phyloP scores from a whole-genome alignment of 306 rosid species.

The Cucumis melo region DNA sequence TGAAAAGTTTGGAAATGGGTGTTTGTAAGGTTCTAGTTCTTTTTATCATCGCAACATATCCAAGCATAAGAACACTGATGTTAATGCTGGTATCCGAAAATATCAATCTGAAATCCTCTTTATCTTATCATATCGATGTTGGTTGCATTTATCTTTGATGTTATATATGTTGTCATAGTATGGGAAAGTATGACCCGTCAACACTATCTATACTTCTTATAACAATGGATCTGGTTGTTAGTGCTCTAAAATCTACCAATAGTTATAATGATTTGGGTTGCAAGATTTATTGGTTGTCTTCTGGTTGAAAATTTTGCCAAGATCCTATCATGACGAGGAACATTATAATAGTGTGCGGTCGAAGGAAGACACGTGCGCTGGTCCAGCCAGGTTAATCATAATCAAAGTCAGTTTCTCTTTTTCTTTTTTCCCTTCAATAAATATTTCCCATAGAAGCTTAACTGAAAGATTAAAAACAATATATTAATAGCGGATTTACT shows the following conservation, averaged over 20 bases:
- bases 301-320: conserved; percentile 11
- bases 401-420: conserved; percentile 40
- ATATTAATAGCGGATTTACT: conserved; percentile 29
- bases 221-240: not conserved
- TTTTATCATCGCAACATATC: not conserved
- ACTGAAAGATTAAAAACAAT: not conserved
- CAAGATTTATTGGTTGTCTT: not conserved
- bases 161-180: not conserved
- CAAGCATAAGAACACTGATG: not conserved
- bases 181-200: not conserved
- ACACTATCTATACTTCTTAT: not conserved
- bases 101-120: not conserved
- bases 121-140: not conserved
- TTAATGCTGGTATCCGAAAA: not conserved
- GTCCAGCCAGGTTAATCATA: conserved; percentile 56
- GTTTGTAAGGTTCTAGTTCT: not conserved
- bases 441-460: not conserved
- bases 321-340: conserved; percentile 76
- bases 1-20: not conserved
- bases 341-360: conserved; percentile 71
- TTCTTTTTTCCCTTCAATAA: not conserved
- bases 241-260: not conserved
- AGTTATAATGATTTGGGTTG: not conserved
- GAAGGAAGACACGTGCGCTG: conserved; percentile 61
- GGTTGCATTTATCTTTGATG: not conserved